These are phyloP conservation scores for Pestalotiopsis sp. DNA, from an alignment of 2,329 filamentous ascomycete genomes.

Conservation along the genomic window DNA sequence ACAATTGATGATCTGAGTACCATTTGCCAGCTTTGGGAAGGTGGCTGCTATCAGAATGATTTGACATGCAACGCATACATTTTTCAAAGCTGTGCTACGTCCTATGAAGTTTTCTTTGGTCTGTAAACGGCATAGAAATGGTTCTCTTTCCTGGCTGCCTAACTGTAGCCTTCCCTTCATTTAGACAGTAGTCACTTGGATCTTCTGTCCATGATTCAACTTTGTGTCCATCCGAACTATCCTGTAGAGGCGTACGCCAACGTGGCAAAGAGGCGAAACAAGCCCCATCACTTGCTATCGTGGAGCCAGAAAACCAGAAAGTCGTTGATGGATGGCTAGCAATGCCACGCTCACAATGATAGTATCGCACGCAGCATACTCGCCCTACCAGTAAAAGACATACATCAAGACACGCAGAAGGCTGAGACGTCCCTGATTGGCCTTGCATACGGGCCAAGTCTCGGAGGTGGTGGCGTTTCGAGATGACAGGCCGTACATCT, in stretches of 20 bases:
- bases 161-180: too few species aligned
- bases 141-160: too few species aligned
- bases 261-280: background rate
- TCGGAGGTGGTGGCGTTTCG: slow-evolving; percentile 13
- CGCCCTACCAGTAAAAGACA: slow-evolving; percentile 12
- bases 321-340: background rate
- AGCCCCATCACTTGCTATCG: background rate
- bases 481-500: slow-evolving; percentile 12
- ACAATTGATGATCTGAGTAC: too few species aligned
- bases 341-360: background rate
- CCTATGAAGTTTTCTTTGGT: too few species aligned
- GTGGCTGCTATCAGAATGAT: too few species aligned
- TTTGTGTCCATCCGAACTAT: background rate
- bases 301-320: background rate
- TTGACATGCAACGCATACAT: too few species aligned
- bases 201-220: too few species aligned
- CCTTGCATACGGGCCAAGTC: slow-evolving; percentile 27
- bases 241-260: background rate
- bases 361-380: slow-evolving; percentile 13
- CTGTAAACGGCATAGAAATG: too few species aligned
- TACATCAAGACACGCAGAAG: slow-evolving; percentile 15
- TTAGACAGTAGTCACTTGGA: too few species aligned
- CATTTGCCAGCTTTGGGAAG: too few species aligned
- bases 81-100: too few species aligned
- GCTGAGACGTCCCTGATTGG: slow-evolving; percentile 19